Evolutionary conservation across 202 grass and related monocot species (phyloP).

Genomic region (Dendrocalamus latiflorus): DNA sequence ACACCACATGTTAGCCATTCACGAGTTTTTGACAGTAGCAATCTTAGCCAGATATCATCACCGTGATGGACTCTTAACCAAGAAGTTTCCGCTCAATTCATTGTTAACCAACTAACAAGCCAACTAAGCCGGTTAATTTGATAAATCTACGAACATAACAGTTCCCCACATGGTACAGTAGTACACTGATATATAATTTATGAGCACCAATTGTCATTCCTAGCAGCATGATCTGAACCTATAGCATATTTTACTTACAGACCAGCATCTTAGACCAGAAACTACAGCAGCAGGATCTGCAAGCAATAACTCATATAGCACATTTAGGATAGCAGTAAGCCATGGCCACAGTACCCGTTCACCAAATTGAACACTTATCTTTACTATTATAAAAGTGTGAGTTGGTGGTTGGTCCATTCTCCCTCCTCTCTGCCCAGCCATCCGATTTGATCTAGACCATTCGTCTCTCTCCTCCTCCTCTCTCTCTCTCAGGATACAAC

Average conservation of each 20-base stretch:
- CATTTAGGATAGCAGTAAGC: not conserved
- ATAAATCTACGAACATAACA: slow-evolving; percentile 1
- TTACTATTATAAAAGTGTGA: too few species aligned
- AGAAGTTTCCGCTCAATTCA: slow-evolving; percentile 48
- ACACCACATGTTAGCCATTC: slow-evolving; percentile 10
- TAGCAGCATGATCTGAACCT: slow-evolving; percentile 12
- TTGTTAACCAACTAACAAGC: slow-evolving; percentile 1
- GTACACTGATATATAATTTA: not conserved
- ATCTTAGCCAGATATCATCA: not conserved
- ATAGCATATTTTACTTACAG: slow-evolving; percentile 13
- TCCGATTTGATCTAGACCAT: too few species aligned
- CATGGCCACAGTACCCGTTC: not conserved
- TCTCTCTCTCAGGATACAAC: too few species aligned
- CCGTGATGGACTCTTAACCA: slow-evolving; percentile 42
- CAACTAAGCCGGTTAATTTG: not conserved
- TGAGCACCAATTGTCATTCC: not conserved
- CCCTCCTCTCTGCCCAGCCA: too few species aligned
- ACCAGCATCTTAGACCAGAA: not conserved
- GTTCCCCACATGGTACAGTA: slow-evolving; percentile 17
- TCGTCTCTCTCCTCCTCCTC: too few species aligned
- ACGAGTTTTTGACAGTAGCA: not conserved
- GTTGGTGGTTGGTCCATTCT: too few species aligned
- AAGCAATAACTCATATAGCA: not conserved
- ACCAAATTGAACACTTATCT: not conserved
- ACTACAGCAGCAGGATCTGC: not conserved